A percentile compares a stretch with the other conserved stretches of the same genome.
These are phyloP conservation scores for Myriangium duriaei DNA, from an alignment of 2,329 filamentous ascomycete species.

Conservation along the genomic window DNA sequence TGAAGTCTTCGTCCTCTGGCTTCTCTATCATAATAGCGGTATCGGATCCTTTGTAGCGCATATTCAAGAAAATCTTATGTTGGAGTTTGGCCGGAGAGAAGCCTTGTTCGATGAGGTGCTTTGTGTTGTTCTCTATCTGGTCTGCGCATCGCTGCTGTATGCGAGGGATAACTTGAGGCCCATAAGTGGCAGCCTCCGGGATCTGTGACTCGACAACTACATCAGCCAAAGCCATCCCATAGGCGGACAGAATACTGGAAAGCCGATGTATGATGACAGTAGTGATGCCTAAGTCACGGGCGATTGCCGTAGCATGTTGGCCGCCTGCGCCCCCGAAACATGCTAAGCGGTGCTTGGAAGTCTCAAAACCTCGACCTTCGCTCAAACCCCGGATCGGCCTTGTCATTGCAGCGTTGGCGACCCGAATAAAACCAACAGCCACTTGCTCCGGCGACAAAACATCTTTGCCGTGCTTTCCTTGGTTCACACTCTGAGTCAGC, in stretches of 20 bases:
- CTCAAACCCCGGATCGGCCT: conserved; percentile 20
- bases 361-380: conserved; percentile 19
- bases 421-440: conserved; percentile 17
- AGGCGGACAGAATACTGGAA: conserved; percentile 36
- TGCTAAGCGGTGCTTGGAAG: conserved; percentile 17
- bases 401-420: conserved; percentile 22
- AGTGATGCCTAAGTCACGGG: conserved; percentile 31
- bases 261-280: conserved; percentile 34
- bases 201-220: conserved; percentile 31
- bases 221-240: conserved; percentile 36
- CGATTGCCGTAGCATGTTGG: conserved; percentile 35
- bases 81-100: conserved; percentile 31
- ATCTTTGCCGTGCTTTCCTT: conserved; percentile 19
- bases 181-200: conserved; percentile 25
- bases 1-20: conserved; percentile 23
- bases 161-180: conserved; percentile 14
- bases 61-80: conserved; percentile 29
- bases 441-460: conserved; percentile 20
- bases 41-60: conserved; percentile 33
- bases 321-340: conserved; percentile 26
- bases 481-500: conserved; percentile 33
- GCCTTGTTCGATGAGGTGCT: conserved; percentile 52
- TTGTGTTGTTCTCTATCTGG: conserved; percentile 50
- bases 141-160: conserved; percentile 47
- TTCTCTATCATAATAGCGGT: conserved; percentile 31